Evolutionary conservation across 106 monocot genomes (phyloP).

Genomic region (Apostasia shenzhenica): DNA sequence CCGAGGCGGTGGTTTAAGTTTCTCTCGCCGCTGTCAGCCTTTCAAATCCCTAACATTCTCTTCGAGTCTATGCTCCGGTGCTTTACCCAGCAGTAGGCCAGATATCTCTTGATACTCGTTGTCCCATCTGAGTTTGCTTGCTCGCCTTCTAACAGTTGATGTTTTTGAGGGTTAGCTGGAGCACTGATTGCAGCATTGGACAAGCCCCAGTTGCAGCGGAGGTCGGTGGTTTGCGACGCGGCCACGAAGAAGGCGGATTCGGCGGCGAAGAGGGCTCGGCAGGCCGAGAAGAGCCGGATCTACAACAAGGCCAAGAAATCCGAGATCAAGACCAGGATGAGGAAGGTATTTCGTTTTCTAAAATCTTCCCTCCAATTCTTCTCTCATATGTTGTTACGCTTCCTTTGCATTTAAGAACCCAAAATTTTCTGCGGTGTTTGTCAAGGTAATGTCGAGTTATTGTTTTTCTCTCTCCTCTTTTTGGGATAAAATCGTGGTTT

Average conservation of each 20-base stretch:
- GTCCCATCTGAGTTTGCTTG: not conserved
- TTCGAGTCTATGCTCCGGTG: conserved; percentile 8
- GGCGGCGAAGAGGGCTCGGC: conserved; percentile 70
- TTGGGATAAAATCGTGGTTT: too few relatives aligned
- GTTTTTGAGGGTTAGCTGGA: conserved; percentile 10
- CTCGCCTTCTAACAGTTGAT: not conserved
- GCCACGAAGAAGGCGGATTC: conserved; percentile 66
- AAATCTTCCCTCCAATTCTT: not conserved
- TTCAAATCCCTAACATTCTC: conserved; percentile 27
- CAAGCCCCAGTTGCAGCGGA: conserved; percentile 16
- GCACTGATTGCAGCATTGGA: conserved; percentile 19
- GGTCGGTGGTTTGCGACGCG: conserved; percentile 61
- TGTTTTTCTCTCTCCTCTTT: too few relatives aligned
- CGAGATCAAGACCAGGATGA: conserved; percentile 72
- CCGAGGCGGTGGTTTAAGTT: not conserved
- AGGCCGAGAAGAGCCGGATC: conserved; percentile 66
- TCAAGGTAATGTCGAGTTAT: too few relatives aligned
- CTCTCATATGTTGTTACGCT: not conserved
- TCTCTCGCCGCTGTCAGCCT: not conserved
- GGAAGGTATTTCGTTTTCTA: conserved; percentile 34
- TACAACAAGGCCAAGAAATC: conserved; percentile 72
- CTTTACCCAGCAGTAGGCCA: conserved; percentile 18
- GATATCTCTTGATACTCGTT: not conserved
- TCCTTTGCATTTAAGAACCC: too few relatives aligned
- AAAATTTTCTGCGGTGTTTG: too few relatives aligned